These are phyloP conservation scores for Botryotinia convoluta DNA, from an alignment of 2,329 filamentous ascomycete species.

Conservation along the genomic window DNA sequence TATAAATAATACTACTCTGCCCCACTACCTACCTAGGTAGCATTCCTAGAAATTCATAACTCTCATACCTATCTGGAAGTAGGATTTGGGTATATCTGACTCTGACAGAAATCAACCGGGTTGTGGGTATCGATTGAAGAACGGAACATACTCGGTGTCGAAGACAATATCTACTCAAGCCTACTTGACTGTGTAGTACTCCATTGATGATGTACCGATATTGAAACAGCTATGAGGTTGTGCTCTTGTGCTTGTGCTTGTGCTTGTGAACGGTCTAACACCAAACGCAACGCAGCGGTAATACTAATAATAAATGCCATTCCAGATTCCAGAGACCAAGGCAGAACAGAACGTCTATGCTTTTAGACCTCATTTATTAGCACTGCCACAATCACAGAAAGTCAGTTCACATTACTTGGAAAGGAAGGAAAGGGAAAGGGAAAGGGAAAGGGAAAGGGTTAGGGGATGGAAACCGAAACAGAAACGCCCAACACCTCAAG, in stretches of 20 bases:
- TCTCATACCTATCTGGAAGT: background rate
- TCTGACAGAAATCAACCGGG: background rate
- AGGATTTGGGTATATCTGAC: background rate
- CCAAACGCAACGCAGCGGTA: background rate
- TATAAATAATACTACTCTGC: background rate
- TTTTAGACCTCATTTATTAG: background rate
- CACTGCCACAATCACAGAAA: conserved; percentile 1
- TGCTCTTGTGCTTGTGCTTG: background rate
- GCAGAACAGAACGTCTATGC: conserved; percentile 3
- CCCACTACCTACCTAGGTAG: background rate
- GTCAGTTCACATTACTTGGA: background rate
- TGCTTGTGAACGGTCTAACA: conserved; percentile 3
- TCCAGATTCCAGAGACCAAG: conserved; percentile 5
- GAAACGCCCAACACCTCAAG: background rate
- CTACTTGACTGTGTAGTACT: background rate
- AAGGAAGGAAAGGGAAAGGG: background rate
- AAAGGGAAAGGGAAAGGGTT: background rate
- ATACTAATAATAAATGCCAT: background rate
- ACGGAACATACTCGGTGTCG: background rate
- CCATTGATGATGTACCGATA: background rate
- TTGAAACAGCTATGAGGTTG: background rate
- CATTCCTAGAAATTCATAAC: background rate
- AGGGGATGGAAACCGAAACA: background rate
- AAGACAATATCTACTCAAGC: background rate
- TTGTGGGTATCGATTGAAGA: background rate